Conservation (phyloP, 495 filamentous ascomycete species). For the Aspergillus avenaceus region DNA sequence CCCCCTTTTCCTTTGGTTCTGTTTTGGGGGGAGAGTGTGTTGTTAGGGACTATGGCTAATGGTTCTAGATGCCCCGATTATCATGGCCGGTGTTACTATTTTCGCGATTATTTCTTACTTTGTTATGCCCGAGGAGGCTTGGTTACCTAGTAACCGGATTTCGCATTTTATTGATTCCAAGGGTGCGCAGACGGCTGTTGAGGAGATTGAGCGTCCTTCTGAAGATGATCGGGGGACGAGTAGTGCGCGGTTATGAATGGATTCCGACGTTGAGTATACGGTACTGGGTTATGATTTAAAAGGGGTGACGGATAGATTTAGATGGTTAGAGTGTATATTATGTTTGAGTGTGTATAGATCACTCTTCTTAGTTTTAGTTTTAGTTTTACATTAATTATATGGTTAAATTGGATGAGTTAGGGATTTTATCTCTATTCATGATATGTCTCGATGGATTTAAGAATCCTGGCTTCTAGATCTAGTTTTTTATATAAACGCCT, state of each 20-base stretch:
- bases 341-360: too few relatives aligned
- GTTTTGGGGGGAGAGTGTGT: background rate
- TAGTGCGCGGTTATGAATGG: background rate
- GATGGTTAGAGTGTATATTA: background rate
- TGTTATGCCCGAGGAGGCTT: constrained; percentile 44
- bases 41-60: background rate
- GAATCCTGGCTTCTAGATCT: background rate
- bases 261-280: background rate
- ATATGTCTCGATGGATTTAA: background rate
- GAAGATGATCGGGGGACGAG: background rate
- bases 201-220: constrained; percentile 8
- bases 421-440: background rate
- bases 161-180: constrained; percentile 44
- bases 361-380: too few relatives aligned
- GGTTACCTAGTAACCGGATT: constrained; percentile 41
- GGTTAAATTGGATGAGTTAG: background rate
- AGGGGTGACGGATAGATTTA: background rate
- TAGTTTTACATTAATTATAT: too few relatives aligned
- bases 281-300: background rate
- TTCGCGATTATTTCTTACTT: constrained; percentile 44
- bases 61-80: constrained; percentile 41
- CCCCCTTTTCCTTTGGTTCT: background rate
- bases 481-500: background rate
- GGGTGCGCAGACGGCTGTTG: constrained; percentile 26
- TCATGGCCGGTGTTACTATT: constrained; percentile 47